These are phyloP conservation scores for Penicillium sp. DNA, from an alignment of 2,329 filamentous ascomycete genomes.

Conservation along the genomic window DNA sequence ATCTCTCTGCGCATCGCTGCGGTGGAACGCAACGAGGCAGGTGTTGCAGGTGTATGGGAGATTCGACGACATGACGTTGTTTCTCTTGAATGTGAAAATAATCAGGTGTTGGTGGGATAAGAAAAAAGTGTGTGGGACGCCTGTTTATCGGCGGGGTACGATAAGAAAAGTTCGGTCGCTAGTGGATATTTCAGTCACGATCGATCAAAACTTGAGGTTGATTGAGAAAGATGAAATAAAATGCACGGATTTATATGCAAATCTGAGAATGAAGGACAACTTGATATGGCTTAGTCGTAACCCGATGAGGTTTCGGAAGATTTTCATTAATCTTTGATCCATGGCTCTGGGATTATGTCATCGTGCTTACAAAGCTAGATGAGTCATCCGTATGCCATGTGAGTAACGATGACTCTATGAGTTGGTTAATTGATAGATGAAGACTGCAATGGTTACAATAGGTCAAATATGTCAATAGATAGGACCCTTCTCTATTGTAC, in stretches of 20 bases:
- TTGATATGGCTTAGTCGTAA: background rate
- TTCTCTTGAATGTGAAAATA: background rate
- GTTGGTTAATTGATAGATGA: too few relatives aligned
- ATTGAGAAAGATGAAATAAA: background rate
- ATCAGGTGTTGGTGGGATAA: background rate
- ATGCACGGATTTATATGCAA: background rate
- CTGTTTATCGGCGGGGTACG: conserved; percentile 29
- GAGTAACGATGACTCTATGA: background rate
- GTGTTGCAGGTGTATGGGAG: conserved; percentile 90
- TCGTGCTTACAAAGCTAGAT: background rate
- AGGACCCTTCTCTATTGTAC: background rate
- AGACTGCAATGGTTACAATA: background rate
- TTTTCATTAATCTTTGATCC: background rate
- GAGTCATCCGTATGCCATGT: background rate
- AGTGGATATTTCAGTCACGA: background rate
- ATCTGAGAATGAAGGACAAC: background rate
- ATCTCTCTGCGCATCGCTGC: conserved; percentile 85
- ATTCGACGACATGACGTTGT: conserved; percentile 24
- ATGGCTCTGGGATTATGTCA: background rate
- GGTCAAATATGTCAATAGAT: background rate
- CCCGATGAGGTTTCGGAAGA: background rate
- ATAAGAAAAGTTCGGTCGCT: conserved; percentile 18
- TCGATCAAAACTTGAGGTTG: too few relatives aligned
- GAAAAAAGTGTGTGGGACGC: conserved; percentile 27
- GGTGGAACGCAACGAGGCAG: conserved; percentile 94